A percentile compares a stretch with the other conserved stretches of the same genome.
These are phyloP conservation scores for Nakazawaea ishiwadae DNA, from an alignment of 805 yeast species.

Conservation along the genomic window DNA sequence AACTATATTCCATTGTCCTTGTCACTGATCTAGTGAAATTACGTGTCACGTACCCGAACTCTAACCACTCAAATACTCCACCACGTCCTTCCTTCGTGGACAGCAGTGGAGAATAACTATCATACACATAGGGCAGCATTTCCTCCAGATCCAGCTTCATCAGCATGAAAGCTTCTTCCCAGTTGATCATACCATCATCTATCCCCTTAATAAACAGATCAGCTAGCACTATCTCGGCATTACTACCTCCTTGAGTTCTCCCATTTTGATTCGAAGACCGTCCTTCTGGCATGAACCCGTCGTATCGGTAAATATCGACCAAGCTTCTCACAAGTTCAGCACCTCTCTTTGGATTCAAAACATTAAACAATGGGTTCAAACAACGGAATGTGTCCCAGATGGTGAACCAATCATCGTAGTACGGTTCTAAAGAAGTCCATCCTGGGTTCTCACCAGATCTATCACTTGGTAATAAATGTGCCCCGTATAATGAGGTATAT, in stretches of 20 bases:
- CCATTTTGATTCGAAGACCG: constrained; percentile 33
- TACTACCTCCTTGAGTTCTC: constrained; percentile 33
- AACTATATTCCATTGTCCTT: constrained; percentile 32
- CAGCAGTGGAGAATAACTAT: constrained; percentile 25
- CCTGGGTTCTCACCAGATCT: constrained; percentile 28
- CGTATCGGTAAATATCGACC: constrained; percentile 26
- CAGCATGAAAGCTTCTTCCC: too few relatives aligned
- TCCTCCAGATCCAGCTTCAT: constrained; percentile 34
- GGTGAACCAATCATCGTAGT: constrained; percentile 33
- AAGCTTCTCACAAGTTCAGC: constrained; percentile 26
- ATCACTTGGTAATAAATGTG: constrained; percentile 27
- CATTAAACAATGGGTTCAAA: constrained; percentile 27
- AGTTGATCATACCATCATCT: constrained; percentile 27
- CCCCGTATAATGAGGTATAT: constrained; percentile 26
- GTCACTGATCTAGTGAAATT: constrained; percentile 28
- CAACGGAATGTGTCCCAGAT: constrained; percentile 35
- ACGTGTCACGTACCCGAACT: constrained; percentile 27
- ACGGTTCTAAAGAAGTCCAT: constrained; percentile 23
- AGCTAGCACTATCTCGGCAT: constrained; percentile 31
- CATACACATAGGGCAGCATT: constrained; percentile 25
- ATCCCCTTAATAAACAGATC: constrained; percentile 30
- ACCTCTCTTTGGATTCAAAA: constrained; percentile 23
- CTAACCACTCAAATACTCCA: constrained; percentile 29
- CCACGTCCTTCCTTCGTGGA: constrained; percentile 31
- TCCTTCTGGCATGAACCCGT: constrained; percentile 33